Base-by-base conservation (phyloP, 176 grass and related monocot species). In the Hordeum vulgare region DNA sequence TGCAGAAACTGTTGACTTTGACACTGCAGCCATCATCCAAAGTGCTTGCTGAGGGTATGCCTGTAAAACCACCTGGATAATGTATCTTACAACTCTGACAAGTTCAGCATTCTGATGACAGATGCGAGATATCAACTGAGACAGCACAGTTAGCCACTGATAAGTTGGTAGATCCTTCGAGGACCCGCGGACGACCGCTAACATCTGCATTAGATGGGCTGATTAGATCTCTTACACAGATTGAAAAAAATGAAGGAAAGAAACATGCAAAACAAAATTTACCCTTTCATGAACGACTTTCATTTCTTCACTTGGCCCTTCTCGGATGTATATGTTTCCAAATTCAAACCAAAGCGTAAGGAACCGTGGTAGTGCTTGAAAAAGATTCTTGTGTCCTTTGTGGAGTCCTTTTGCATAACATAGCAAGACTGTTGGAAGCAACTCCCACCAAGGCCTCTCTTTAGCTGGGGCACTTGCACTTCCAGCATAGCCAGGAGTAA, bases 1-100 rank as follows among this genome's bases (percentile, higher is more conserved):
- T 59, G 89, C 87, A 85, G 85, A 60, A 86, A 98, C 89, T 57
- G 93, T 89, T 29, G 96, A 98, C 67, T 98, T 98, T 44, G 93
- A 98, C 25, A 95, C 96, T 26, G 93, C 96, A 71, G 96, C 96
- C 96, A 98, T 98, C 96, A 95, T 98, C 96, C 96, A 98, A 62
- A 95, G 93, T 76, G 87, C 93, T 76, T 98, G 96, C 71, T 98
- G 96, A 84, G 96, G 93, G 69, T 95, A 98, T 61, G 89, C 89
- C 70, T 84, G 91, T 83, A 98, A 83, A 88, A 98, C 79, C 58
- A 83, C 87, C 26, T 64, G 95, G 77, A 98, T 83, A 61, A 95
- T 95, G 57, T 27, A 76, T 86, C 90, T 95, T 62, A 98, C 91
- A 42, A 91, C 74, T 81, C 71, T 86, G 47, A 98, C 90, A 63